phyloP scores from a whole-genome alignment of 495 filamentous ascomycete species.

The Xylaria scruposa region DNA sequence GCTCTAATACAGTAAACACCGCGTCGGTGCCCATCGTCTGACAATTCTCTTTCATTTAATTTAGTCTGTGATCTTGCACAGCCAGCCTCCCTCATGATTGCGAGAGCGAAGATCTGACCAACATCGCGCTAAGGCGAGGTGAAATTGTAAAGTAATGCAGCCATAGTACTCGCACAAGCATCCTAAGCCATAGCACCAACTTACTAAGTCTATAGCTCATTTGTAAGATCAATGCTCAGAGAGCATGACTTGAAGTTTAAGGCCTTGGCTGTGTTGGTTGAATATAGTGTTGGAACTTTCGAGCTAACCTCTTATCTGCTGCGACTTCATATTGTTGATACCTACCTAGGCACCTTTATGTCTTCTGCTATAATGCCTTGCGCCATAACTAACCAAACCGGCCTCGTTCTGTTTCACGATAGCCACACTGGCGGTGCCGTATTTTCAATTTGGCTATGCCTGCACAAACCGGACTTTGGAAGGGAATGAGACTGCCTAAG shows the following conservation, averaged over 20 bases:
- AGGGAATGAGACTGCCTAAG: not conserved
- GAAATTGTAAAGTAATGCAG: not conserved
- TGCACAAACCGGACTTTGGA: not conserved
- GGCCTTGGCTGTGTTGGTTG: too few relatives aligned
- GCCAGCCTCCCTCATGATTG: not conserved
- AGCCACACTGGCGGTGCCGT: not conserved
- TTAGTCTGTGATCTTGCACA: not conserved
- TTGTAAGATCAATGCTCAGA: too few relatives aligned
- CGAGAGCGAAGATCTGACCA: conserved; percentile 4
- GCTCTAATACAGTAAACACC: conserved; percentile 2
- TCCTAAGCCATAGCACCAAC: not conserved
- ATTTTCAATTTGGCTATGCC: not conserved
- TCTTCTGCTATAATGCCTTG: too few relatives aligned
- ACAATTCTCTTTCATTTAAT: not conserved
- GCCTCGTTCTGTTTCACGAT: not conserved
- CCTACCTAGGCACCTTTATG: too few relatives aligned
- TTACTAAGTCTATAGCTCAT: not conserved
- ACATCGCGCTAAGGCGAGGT: conserved; percentile 1
- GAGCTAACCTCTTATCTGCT: too few relatives aligned
- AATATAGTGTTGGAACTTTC: too few relatives aligned
- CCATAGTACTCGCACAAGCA: not conserved
- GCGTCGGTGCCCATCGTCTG: not conserved
- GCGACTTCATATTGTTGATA: too few relatives aligned
- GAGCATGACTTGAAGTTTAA: too few relatives aligned
- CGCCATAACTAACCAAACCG: not conserved